These are phyloP conservation scores for Fusarium graminum DNA, from an alignment of 2,329 filamentous ascomycete species.

Conservation along the genomic window DNA sequence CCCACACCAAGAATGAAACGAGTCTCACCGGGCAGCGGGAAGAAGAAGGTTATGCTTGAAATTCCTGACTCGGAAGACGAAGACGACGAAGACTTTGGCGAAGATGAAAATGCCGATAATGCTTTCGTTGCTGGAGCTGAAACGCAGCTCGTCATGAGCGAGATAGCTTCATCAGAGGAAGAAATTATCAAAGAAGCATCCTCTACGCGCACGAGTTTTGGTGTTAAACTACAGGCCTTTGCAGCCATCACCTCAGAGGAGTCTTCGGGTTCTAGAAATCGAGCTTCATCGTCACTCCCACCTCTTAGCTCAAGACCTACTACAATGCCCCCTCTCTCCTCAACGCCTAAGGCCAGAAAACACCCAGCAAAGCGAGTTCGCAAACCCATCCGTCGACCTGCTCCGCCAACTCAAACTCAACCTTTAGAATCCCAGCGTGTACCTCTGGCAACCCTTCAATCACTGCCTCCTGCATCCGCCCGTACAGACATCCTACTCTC, in stretches of 20 bases:
- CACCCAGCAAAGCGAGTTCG: slow-evolving; percentile 43
- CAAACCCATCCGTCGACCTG: slow-evolving; percentile 48
- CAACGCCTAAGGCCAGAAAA: slow-evolving; percentile 28
- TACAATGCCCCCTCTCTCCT: slow-evolving; percentile 32
- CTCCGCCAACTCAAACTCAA: slow-evolving; percentile 49
- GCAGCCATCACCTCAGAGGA: slow-evolving; percentile 27
- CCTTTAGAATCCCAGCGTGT: slow-evolving; percentile 63
- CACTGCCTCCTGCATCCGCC: slow-evolving; percentile 62
- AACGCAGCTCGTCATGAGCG: slow-evolving; percentile 54
- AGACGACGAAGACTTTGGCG: slow-evolving; percentile 48
- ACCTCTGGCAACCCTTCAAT: slow-evolving; percentile 61
- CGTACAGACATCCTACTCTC: slow-evolving; percentile 68
- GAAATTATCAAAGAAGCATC: slow-evolving; percentile 27
- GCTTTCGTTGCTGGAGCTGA: slow-evolving; percentile 50
- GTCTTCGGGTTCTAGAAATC: slow-evolving; percentile 28
- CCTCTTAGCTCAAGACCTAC: slow-evolving; percentile 36
- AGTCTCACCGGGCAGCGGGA: slow-evolving; percentile 36
- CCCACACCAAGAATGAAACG: slow-evolving; percentile 43
- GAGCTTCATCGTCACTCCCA: slow-evolving; percentile 22
- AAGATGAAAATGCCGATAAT: slow-evolving; percentile 34
- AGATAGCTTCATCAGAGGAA: slow-evolving; percentile 51
- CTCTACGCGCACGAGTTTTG: neutral
- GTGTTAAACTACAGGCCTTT: slow-evolving; percentile 4
- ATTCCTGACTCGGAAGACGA: slow-evolving; percentile 67
- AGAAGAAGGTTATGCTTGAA: slow-evolving; percentile 50